Conservation (phyloP, 202 grass and related monocot species). For the Setaria viridis region DNA sequence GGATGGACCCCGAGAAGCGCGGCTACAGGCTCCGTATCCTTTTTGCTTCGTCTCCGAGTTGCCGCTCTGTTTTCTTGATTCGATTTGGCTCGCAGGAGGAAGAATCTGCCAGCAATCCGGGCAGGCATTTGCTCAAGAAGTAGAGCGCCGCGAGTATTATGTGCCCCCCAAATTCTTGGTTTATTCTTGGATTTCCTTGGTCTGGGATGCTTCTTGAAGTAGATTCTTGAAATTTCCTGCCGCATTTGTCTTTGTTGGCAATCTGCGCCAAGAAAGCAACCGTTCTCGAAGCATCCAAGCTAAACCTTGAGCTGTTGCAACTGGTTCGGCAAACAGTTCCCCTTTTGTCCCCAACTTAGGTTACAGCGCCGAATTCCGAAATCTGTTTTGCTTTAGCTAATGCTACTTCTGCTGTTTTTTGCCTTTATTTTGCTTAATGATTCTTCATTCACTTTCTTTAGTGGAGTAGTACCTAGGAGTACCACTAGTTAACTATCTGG, state of each 20-base stretch:
- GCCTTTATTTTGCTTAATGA: background rate
- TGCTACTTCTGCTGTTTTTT: background rate
- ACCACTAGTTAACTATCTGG: background rate
- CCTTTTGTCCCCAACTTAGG: constrained; percentile 37
- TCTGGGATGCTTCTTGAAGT: background rate
- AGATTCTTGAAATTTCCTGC: constrained; percentile 13
- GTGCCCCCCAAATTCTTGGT: background rate
- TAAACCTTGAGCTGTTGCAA: constrained; percentile 5
- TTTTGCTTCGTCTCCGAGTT: constrained; percentile 35
- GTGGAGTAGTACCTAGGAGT: background rate
- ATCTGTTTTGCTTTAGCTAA: constrained; percentile 30
- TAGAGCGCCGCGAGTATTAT: background rate
- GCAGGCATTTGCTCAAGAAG: constrained; percentile 45
- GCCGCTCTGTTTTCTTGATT: constrained; percentile 29
- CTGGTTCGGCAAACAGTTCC: constrained; percentile 6
- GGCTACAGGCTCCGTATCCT: constrained; percentile 99
- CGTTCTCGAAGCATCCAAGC: constrained; percentile 23
- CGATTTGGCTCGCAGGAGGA: constrained; percentile 22
- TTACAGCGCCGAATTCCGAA: constrained; percentile 13
- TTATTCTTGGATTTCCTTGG: background rate
- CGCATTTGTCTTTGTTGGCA: constrained; percentile 7
- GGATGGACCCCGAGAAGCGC: constrained; percentile 76
- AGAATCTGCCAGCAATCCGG: background rate
- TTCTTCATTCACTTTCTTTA: background rate
- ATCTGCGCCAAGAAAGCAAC: background rate